A percentile compares a stretch with the other conserved stretches of the same genome.
Conservation (phyloP, 75 land plant species). For the Selaginella tamariscina region DNA sequence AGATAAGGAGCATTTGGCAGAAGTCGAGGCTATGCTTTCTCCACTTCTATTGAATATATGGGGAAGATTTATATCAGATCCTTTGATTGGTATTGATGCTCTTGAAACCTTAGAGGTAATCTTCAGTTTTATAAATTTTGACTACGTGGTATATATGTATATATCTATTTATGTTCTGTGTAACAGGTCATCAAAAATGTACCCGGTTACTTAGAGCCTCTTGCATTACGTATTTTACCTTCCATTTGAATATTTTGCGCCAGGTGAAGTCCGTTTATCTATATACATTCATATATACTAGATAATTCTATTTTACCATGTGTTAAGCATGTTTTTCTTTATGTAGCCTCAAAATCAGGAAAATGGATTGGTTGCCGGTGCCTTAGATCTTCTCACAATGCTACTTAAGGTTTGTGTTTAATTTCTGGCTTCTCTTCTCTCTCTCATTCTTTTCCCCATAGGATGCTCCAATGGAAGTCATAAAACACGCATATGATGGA, state of each 20-base stretch:
- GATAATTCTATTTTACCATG: conserved; percentile 1
- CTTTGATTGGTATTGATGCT: conserved; percentile 85
- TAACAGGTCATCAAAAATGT: conserved; percentile 68
- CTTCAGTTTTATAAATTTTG: background rate
- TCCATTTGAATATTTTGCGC: conserved; percentile 46
- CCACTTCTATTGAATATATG: conserved; percentile 74
- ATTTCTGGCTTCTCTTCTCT: background rate
- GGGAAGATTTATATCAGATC: conserved; percentile 75
- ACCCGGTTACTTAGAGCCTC: conserved; percentile 64
- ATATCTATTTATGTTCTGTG: background rate
- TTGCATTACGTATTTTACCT: conserved; percentile 66
- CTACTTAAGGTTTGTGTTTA: conserved; percentile 47
- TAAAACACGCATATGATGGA: conserved; percentile 49
- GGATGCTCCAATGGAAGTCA: conserved; percentile 47
- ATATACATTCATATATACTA: background rate
- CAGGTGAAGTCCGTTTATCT: conserved; percentile 28
- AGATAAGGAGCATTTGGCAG: conserved; percentile 44
- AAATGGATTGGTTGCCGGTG: conserved; percentile 69
- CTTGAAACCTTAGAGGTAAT: conserved; percentile 83
- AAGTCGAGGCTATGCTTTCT: conserved; percentile 69
- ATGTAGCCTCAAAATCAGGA: conserved; percentile 65
- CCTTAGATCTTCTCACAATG: conserved; percentile 79
- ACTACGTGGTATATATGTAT: background rate
- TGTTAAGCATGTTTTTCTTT: conserved; percentile 11
- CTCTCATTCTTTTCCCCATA: background rate